phyloP scores from a whole-genome alignment of 306 rosid genomes.

The Dryas octopetala region DNA sequence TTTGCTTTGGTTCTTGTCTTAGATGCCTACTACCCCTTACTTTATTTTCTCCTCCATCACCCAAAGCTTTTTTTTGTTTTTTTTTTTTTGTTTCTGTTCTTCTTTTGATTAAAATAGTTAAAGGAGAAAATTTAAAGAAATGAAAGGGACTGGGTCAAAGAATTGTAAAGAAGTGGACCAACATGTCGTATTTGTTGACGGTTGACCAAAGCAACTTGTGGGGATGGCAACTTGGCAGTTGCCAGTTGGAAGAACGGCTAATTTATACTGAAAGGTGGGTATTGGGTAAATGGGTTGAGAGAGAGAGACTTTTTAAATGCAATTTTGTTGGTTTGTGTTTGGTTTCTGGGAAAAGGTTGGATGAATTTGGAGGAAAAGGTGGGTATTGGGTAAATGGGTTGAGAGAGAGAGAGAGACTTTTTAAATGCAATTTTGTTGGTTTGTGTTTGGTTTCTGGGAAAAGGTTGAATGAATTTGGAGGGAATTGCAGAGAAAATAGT shows the following conservation, averaged over 20 bases:
- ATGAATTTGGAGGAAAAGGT: constrained; percentile 11
- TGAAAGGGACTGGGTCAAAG: constrained; percentile 65
- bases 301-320: too few species aligned
- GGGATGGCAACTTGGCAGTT: constrained; percentile 23
- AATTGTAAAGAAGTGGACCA: constrained; percentile 64
- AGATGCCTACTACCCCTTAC: constrained; percentile 36
- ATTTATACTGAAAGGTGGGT: constrained; percentile 22
- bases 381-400: neutral
- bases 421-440: constrained; percentile 28
- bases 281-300: neutral
- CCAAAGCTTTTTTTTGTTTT: neutral
- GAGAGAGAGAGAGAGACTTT: constrained; percentile 6
- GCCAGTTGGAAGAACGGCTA: constrained; percentile 38
- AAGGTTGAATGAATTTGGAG: constrained; percentile 32
- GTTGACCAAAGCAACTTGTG: constrained; percentile 54
- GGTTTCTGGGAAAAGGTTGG: constrained; percentile 42
- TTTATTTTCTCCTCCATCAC: constrained; percentile 19
- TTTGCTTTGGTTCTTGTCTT: constrained; percentile 40
- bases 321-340: constrained; percentile 26
- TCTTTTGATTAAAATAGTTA: constrained; percentile 17
- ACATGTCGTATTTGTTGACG: constrained; percentile 57
- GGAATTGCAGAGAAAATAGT: constrained; percentile 23
- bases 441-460: constrained; percentile 38
- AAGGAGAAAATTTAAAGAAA: constrained; percentile 34
- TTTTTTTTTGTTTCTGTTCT: neutral